Conservation (phyloP, 148 eudicot genomes). For the Vaccinium corymbosum region DNA sequence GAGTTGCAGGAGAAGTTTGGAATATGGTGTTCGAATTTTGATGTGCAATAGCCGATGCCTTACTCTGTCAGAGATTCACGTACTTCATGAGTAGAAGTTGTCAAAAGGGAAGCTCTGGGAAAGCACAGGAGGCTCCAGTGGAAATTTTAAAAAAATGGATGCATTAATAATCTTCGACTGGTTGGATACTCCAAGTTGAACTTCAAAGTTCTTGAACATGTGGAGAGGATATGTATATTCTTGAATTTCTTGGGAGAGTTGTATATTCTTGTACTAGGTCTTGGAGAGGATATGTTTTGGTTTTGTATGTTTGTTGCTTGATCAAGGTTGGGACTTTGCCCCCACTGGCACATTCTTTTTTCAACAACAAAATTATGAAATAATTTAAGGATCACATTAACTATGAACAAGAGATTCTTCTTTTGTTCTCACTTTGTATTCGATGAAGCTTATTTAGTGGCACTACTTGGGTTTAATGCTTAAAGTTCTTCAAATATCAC, state of each 20-base stretch:
- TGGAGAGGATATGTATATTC: not conserved
- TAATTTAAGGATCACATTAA: not conserved
- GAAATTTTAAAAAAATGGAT: too few relatives aligned
- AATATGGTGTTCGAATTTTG: not conserved
- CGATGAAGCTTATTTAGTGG: not conserved
- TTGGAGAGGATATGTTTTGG: not conserved
- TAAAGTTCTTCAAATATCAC: not conserved
- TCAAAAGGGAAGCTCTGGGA: not conserved
- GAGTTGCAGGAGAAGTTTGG: not conserved
- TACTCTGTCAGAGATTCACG: not conserved
- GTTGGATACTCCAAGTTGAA: not conserved
- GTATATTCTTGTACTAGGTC: not conserved
- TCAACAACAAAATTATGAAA: not conserved
- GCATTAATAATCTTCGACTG: too few relatives aligned
- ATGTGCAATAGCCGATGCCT: not conserved
- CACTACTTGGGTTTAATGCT: not conserved
- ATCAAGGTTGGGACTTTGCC: not conserved
- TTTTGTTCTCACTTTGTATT: not conserved
- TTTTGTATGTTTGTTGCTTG: not conserved
- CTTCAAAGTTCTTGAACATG: not conserved
- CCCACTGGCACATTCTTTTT: not conserved
- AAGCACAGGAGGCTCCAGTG: not conserved
- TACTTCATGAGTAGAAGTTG: not conserved
- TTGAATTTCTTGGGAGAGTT: not conserved
- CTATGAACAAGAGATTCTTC: not conserved